Evolutionary conservation across 148 eudicot species (phyloP).

Genomic region (Persicaria maculosa): DNA sequence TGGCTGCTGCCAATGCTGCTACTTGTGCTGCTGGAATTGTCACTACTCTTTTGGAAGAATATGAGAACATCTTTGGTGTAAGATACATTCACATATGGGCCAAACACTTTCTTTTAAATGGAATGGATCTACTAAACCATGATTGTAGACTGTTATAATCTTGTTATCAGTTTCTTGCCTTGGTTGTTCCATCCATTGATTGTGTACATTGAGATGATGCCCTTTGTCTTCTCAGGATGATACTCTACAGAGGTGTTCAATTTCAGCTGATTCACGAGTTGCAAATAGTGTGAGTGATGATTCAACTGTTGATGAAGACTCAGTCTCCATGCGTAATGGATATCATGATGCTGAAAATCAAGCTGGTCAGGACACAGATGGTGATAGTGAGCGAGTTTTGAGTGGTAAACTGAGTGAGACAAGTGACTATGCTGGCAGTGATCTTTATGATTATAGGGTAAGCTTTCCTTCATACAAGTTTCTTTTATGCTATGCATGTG

Average conservation of each 20-base stretch:
- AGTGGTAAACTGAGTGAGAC: conserved; percentile 94
- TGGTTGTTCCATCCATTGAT: background rate
- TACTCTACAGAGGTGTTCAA: conserved; percentile 78
- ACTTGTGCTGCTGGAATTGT: conserved; percentile 90
- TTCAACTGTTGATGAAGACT: conserved; percentile 66
- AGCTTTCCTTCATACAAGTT: background rate
- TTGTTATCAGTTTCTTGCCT: background rate
- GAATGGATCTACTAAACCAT: background rate
- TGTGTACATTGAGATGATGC: background rate
- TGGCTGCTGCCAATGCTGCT: conserved; percentile 99
- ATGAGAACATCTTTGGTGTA: conserved; percentile 83
- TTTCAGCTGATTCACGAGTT: conserved; percentile 82
- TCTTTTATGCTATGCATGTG: background rate
- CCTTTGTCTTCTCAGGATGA: conserved; percentile 52
- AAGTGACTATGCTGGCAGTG: conserved; percentile 82
- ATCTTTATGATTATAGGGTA: conserved; percentile 95
- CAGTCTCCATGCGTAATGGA: conserved; percentile 53
- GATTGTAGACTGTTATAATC: background rate
- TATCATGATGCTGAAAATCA: conserved; percentile 78
- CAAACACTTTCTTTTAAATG: conserved; percentile 2
- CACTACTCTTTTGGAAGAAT: conserved; percentile 85
- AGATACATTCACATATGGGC: conserved; percentile 20
- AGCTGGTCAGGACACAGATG: conserved; percentile 65
- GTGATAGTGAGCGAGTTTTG: conserved; percentile 64
- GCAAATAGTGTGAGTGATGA: conserved; percentile 81